Conservation (phyloP, 352 stramenopile species). For the Lagenidium sp. region DNA sequence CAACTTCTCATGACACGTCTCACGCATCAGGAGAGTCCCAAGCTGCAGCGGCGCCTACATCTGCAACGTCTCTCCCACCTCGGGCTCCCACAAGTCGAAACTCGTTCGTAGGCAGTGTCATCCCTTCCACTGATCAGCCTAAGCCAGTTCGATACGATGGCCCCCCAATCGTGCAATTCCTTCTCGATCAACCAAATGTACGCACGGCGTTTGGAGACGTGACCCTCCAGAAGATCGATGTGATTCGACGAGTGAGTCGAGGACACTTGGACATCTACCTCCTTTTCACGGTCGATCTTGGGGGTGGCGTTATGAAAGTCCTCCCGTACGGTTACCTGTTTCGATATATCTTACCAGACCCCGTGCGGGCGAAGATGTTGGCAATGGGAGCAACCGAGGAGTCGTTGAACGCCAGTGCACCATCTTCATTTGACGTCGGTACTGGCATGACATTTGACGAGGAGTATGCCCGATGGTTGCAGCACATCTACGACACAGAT, state of each 20-base stretch:
- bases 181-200: conserved; percentile 48
- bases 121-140: conserved; percentile 7
- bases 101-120: conserved; percentile 7
- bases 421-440: conserved; percentile 54
- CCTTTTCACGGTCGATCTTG: conserved; percentile 67
- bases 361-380: conserved; percentile 49
- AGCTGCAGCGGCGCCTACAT: background rate
- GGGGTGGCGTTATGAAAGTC: conserved; percentile 37
- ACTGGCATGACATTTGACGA: conserved; percentile 75
- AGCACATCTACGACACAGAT: conserved; percentile 82
- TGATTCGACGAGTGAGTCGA: conserved; percentile 43
- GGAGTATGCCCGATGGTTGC: conserved; percentile 81
- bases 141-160: conserved; percentile 67
- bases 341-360: conserved; percentile 56
- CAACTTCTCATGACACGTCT: background rate
- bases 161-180: conserved; percentile 50
- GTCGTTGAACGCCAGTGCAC: conserved; percentile 53
- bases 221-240: conserved; percentile 74
- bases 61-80: conserved; percentile 6
- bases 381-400: conserved; percentile 61
- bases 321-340: conserved; percentile 69
- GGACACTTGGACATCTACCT: conserved; percentile 63
- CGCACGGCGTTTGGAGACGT: conserved; percentile 76
- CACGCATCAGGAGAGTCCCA: too few relatives aligned
- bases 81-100: conserved; percentile 4